A percentile compares a stretch with the other conserved stretches of the same genome.
Evolutionary conservation across 2,329 filamentous ascomycete species (phyloP).

Genomic region (Pleomassaria siparia): DNA sequence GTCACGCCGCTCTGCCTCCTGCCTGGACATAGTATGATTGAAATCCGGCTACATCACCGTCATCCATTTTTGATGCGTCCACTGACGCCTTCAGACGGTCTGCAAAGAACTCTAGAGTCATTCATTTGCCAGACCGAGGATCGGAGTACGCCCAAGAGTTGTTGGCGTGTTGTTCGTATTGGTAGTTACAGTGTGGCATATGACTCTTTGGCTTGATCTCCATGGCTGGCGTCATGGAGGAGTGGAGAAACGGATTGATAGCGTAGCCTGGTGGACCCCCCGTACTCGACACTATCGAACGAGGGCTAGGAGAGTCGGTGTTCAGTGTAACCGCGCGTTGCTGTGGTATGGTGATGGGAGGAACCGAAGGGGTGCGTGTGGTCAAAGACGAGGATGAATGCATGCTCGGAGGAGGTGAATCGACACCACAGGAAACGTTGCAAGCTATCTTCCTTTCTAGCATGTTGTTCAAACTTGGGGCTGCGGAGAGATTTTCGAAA

Average conservation of each 20-base stretch:
- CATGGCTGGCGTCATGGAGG: constrained; percentile 16
- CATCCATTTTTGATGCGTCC: not conserved
- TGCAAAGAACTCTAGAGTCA: not conserved
- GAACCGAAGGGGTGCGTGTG: constrained; percentile 19
- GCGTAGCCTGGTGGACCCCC: constrained; percentile 29
- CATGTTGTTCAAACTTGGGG: constrained; percentile 29
- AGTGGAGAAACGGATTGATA: constrained; percentile 22
- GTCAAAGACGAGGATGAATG: constrained; percentile 15
- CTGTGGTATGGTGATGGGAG: constrained; percentile 24
- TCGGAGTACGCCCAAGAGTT: constrained; percentile 39
- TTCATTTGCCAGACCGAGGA: constrained; percentile 18
- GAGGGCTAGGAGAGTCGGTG: constrained; percentile 32
- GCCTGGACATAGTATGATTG: not conserved
- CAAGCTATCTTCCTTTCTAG: constrained; percentile 33
- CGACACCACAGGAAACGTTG: constrained; percentile 17
- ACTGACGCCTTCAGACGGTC: not conserved
- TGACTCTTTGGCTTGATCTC: constrained; percentile 28
- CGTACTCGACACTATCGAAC: constrained; percentile 35
- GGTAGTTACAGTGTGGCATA: constrained; percentile 23
- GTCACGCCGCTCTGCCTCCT: not conserved
- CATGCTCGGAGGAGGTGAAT: constrained; percentile 15
- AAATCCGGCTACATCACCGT: not conserved
- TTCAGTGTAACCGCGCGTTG: constrained; percentile 24
- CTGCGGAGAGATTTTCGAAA: constrained; percentile 32
- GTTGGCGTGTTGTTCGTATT: constrained; percentile 18